Base-by-base conservation (phyloP, 345 rosid species). In the Pugionium cornutum region DNA sequence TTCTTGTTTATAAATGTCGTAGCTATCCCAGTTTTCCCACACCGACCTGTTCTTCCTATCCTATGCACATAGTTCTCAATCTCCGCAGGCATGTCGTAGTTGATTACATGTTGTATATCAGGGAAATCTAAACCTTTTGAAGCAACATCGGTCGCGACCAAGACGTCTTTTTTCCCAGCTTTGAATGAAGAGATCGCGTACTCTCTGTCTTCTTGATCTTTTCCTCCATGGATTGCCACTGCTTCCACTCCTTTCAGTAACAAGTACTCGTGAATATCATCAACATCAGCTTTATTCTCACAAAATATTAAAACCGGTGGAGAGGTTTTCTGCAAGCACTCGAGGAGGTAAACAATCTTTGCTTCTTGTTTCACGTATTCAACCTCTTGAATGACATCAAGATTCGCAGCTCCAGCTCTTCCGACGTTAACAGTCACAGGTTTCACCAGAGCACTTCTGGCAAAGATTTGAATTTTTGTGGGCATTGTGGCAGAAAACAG, bases 351-450 rank as follows among this genome's bases (percentile, higher is more conserved):
- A 4, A 89, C 97, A 10, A 92, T 89, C 78, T 89, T 92, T 2
- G 95, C 98, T 75, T 92, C 97, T 74, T 87, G 98, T 70, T 92
- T 92, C 60, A 92, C 98, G 43, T 92, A 89, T 77, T 92, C 92
- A 7, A 89, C 96, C 77, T 92, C 98, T 72, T 92, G 98, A 76
- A 92, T 87, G 52, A 92, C 96, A 76, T 92, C 98, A 6, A 92
- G 92, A 75, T 92, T 92, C 60, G 98, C 98, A 39, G 98, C 98
- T 65, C 98, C 96, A 7, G 96, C 97, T 80, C 95, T 86, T 60
- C 98, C 98, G 35, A 87, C 97, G 53, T 89, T 89, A 26, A 89
- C 97, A 1, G 79, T 84, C 56, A 92, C 86, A 4, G 98, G 97
- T 70, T 86, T 89, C 55, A 89, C 97, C 66, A 89, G 67, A 44